phyloP scores from a whole-genome alignment of 768 basidiomycete genomes.

The Strobilomyces echinocephalus region DNA sequence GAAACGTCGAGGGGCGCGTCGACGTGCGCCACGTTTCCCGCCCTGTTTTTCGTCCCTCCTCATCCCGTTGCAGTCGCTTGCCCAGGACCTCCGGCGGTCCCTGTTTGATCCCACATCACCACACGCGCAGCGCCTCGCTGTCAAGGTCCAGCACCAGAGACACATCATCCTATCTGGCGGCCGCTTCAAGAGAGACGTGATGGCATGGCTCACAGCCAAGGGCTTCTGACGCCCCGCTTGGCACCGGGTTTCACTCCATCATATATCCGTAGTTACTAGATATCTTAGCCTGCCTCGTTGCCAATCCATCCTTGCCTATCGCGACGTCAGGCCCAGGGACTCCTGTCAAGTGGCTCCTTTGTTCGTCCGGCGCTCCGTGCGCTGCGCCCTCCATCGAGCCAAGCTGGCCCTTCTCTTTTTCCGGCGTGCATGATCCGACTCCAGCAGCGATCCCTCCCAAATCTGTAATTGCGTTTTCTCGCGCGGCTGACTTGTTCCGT shows the following conservation, averaged over 20 bases:
- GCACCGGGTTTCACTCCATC: slow-evolving; percentile 13
- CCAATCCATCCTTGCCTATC: background rate
- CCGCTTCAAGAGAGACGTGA: slow-evolving; percentile 55
- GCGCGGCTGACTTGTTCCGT: background rate
- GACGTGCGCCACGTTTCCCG: slow-evolving; percentile 39
- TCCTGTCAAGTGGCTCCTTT: background rate
- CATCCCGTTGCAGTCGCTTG: slow-evolving; percentile 45
- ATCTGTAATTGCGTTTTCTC: background rate
- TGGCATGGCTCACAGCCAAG: slow-evolving; percentile 56
- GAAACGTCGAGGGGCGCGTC: slow-evolving; percentile 63
- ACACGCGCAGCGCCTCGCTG: slow-evolving; percentile 46
- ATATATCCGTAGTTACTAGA: slow-evolving; percentile 8
- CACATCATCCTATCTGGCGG: slow-evolving; percentile 61
- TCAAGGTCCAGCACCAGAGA: slow-evolving; percentile 43
- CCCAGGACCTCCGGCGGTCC: slow-evolving; percentile 47
- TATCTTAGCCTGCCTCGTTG: slow-evolving; percentile 1
- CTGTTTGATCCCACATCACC: slow-evolving; percentile 47
- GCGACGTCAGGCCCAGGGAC: background rate
- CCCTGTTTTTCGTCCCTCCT: background rate
- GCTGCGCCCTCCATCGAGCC: slow-evolving; percentile 2
- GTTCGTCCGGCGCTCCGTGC: background rate
- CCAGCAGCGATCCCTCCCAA: background rate
- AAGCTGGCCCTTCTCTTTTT: too few species aligned
- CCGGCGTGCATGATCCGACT: background rate
- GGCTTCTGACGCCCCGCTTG: slow-evolving; percentile 49